Evolutionary conservation across 495 filamentous ascomycete genomes (phyloP).

Genomic region (Tuber brumale): DNA sequence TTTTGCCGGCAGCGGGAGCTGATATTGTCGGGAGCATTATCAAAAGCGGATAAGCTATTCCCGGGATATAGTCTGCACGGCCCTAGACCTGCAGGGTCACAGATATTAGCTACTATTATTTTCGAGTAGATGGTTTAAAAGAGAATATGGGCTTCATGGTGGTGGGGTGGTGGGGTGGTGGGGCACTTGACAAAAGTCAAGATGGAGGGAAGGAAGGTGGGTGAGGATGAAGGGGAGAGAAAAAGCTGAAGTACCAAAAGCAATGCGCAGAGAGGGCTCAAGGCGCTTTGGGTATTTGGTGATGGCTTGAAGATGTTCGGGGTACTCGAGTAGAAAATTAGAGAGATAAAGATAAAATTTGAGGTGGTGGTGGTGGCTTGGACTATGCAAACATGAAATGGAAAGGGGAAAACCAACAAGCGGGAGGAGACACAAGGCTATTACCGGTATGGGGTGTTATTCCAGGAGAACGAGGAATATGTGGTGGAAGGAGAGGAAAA

Average conservation of each 20-base stretch:
- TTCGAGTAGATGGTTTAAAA: neutral
- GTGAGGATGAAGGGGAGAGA: neutral
- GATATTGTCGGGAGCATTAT: slow-evolving; percentile 19
- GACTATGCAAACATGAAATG: no score
- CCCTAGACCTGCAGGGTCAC: neutral
- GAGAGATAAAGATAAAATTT: neutral
- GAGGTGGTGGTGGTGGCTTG: neutral
- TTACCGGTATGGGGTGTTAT: neutral
- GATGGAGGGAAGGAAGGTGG: neutral
- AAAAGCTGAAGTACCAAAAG: neutral
- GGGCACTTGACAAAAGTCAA: neutral
- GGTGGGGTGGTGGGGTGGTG: neutral
- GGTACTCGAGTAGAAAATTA: neutral
- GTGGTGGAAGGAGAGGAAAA: neutral
- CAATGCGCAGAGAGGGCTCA: neutral
- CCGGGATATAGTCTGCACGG: neutral
- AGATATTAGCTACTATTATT: neutral
- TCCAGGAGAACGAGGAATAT: neutral
- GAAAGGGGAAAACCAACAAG: neutral
- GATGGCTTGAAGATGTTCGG: neutral
- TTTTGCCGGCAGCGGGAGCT: slow-evolving; percentile 25
- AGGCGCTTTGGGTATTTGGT: neutral
- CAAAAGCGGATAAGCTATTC: slow-evolving; percentile 3
- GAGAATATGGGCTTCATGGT: neutral
- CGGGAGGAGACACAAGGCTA: neutral